A percentile compares a stretch with the other conserved stretches of the same genome.
Conservation (phyloP, 148 eudicot species). For the Diospyros kaki region DNA sequence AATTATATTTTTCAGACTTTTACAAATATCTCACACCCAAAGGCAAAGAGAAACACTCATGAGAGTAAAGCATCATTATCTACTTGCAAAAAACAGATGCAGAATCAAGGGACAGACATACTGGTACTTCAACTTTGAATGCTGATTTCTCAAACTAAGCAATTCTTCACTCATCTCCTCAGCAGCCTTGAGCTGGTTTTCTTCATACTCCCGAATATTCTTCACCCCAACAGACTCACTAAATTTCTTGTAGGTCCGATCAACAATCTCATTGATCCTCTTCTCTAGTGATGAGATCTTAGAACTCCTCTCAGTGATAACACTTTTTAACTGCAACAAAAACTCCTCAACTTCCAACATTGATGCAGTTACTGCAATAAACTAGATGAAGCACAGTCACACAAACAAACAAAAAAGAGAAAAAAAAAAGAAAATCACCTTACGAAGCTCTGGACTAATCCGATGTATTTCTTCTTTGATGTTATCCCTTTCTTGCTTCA, state of each 20-base stretch:
- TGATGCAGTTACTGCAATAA: neutral
- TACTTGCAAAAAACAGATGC: neutral
- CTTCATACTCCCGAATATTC: conserved; percentile 90
- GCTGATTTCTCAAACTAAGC: conserved; percentile 75
- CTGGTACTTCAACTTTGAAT: conserved; percentile 91
- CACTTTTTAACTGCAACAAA: conserved; percentile 52
- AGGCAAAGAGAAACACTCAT: neutral
- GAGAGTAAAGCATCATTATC: neutral
- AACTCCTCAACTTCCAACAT: conserved; percentile 7
- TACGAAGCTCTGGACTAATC: conserved; percentile 58
- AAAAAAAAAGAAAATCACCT: conserved; percentile 33
- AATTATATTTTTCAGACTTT: neutral
- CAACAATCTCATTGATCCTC: conserved; percentile 79
- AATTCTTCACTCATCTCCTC: conserved; percentile 73
- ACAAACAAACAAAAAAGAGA: neutral
- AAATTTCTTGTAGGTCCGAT: conserved; percentile 72
- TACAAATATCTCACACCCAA: neutral
- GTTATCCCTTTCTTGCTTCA: conserved; percentile 62
- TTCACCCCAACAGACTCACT: conserved; percentile 84
- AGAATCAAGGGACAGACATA: conserved; percentile 35
- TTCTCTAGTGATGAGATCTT: conserved; percentile 63
- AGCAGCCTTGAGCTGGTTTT: conserved; percentile 83
- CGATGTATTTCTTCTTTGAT: conserved; percentile 57
- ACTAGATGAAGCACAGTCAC: conserved; percentile 1
- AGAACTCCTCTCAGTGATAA: conserved; percentile 43